Percentiles rank a stretch among this genome's conserved stretches.
These are phyloP conservation scores for Hansfordia pulvinata DNA, from an alignment of 2,329 filamentous ascomycete genomes.

Conservation along the genomic window DNA sequence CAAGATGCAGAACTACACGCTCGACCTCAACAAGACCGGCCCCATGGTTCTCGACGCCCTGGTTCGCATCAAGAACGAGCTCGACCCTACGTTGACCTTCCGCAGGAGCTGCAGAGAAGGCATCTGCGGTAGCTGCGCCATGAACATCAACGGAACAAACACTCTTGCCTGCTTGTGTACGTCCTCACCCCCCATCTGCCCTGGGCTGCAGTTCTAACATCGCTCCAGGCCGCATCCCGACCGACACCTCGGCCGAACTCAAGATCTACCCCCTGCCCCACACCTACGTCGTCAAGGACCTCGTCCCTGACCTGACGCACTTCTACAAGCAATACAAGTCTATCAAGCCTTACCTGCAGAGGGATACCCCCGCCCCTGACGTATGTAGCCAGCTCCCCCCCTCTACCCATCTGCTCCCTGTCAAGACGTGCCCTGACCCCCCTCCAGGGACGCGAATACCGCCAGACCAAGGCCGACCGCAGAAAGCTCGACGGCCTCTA, in stretches of 20 bases:
- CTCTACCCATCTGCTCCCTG: background rate
- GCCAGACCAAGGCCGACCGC: slow-evolving; percentile 82
- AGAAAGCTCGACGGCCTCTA: slow-evolving; percentile 96
- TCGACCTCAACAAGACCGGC: slow-evolving; percentile 97
- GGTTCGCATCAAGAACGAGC: slow-evolving; percentile 97
- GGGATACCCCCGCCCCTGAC: slow-evolving; percentile 70
- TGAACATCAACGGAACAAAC: slow-evolving; percentile 99
- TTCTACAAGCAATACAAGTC: slow-evolving; percentile 99
- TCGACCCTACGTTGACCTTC: slow-evolving; percentile 94
- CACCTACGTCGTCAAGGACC: slow-evolving; percentile 98
- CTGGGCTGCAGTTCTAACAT: background rate
- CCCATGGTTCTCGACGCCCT: slow-evolving; percentile 97
- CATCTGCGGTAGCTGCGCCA: slow-evolving; percentile 96
- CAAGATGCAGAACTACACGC: slow-evolving; percentile 83
- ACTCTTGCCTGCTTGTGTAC: slow-evolving; percentile 94
- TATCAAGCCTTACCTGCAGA: slow-evolving; percentile 96
- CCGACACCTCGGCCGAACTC: slow-evolving; percentile 64
- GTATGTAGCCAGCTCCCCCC: slow-evolving; percentile 36
- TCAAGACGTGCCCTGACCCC: slow-evolving; percentile 4
- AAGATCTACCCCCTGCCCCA: slow-evolving; percentile 98
- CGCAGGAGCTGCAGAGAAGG: slow-evolving; percentile 92
- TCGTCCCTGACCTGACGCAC: slow-evolving; percentile 92
- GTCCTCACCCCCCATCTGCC: slow-evolving; percentile 20
- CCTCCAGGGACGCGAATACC: slow-evolving; percentile 73
- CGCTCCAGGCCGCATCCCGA: slow-evolving; percentile 72